Evolutionary conservation across 345 rosid genomes (phyloP).

Genomic region (Populus alba): DNA sequence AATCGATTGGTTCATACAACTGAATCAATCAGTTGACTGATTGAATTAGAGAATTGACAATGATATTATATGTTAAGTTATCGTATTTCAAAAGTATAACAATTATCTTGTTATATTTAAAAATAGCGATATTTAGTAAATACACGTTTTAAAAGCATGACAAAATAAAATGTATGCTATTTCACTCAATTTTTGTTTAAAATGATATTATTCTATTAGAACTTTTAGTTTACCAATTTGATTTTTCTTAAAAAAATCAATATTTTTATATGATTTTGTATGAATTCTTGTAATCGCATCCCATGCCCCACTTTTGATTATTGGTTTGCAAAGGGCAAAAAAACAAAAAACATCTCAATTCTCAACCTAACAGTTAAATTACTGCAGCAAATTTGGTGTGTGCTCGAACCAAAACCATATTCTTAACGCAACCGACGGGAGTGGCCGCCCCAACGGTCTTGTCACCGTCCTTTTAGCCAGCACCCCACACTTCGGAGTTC

Average conservation of each 20-base stretch:
- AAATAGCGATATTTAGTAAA: no score
- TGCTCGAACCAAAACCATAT: not conserved
- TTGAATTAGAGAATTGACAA: no score
- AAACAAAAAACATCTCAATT: not conserved
- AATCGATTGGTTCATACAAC: no score
- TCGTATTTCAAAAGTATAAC: rapidly evolving
- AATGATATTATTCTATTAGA: no score
- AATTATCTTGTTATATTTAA: no score
- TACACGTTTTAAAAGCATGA: rapidly evolving
- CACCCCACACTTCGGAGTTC: not conserved
- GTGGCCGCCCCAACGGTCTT: not conserved
- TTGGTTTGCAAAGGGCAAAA: not conserved
- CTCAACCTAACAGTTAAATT: not conserved
- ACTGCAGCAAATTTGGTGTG: not conserved
- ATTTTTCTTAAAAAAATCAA: no score
- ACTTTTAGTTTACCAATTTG: no score
- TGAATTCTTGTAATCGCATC: not conserved
- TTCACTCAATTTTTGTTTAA: no score
- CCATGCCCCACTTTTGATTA: not conserved
- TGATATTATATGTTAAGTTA: rapidly evolving
- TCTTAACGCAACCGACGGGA: not conserved
- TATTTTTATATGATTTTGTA: no score
- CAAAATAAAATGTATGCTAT: no score
- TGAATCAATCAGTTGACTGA: no score
- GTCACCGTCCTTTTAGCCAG: not conserved